Evolutionary conservation across 2,329 filamentous ascomycete genomes (phyloP), one percentile per base, ranked within the genome.

Genomic region (Colletotrichum aenigma): DNA sequence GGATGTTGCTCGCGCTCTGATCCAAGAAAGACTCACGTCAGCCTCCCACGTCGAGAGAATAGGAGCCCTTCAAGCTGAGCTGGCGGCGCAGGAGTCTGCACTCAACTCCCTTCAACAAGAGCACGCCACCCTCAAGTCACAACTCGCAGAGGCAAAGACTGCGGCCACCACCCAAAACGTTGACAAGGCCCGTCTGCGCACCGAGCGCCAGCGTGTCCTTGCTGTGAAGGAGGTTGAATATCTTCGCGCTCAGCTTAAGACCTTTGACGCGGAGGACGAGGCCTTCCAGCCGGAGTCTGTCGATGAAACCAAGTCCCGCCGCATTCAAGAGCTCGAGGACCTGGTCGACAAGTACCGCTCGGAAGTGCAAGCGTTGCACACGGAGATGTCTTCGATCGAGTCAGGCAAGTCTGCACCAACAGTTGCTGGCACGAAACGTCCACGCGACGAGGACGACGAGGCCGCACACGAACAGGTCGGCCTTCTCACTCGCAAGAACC

Each of bases 201-300:
- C 98, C 0, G 96, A 99, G 80, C 91, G 97, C 74, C 96, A 98
- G 82, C 94, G 95, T 74, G 91, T 90, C 1, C 89, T 99, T 9
- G 95, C 96, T 0, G 89, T 95, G 28, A 98, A 98, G 82, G 97
- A 99, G 83, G 95, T 97, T 1, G 96, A 98, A 79, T 98, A 98
- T 82, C 90, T 99, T 8, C 94, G 97, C 26, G 96, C 95, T 1
- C 97, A 99, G 84, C 89, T 98, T 70, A 96, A 96, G 85, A 94
- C 94, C 0, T 94, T 97, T 76, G 95, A 98, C 80, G 91, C 92
- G 1, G 97, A 99, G 84, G 96, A 98, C 80, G 91, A 92, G 69
- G 96, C 96, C 0, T 94, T 98, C 86, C 93, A 96, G 71, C 92
- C 95, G 0, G 94, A 95, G 38, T 92, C 91, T 58, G 93, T 94